phyloP scores from a whole-genome alignment of 108 stramenopile genomes.

The Cyclotella atomus region DNA sequence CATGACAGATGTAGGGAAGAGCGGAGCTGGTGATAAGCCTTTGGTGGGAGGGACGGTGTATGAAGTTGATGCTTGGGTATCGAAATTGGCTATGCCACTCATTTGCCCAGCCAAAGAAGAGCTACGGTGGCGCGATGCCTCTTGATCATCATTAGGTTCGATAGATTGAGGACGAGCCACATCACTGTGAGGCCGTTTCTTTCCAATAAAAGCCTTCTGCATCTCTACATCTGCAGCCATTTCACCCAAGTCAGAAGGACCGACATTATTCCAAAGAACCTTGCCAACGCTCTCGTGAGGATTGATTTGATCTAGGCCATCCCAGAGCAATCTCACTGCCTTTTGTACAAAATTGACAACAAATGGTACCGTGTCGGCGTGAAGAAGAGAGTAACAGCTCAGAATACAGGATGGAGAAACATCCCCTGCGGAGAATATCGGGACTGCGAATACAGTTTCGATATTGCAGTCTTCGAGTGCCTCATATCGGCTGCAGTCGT shows the following conservation, averaged over 20 bases:
- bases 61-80: neutral
- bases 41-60: neutral
- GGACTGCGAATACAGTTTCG: slow-evolving; percentile 80
- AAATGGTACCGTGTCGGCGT: slow-evolving; percentile 76
- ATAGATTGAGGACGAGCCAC: slow-evolving; percentile 1
- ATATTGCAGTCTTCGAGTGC: slow-evolving; percentile 71
- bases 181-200: slow-evolving; percentile 70
- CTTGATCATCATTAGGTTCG: neutral
- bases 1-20: slow-evolving; percentile 27
- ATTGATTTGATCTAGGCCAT: slow-evolving; percentile 71
- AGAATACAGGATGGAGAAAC: slow-evolving; percentile 77
- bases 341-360: slow-evolving; percentile 91
- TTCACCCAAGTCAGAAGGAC: slow-evolving; percentile 87
- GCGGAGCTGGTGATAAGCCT: slow-evolving; percentile 35
- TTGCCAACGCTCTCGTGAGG: slow-evolving; percentile 76
- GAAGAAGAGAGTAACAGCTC: slow-evolving; percentile 78
- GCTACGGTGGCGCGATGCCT: neutral
- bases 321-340: slow-evolving; percentile 82
- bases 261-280: slow-evolving; percentile 80
- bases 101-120: slow-evolving; percentile 1
- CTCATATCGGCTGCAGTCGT: slow-evolving; percentile 57
- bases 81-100: neutral
- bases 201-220: slow-evolving; percentile 84
- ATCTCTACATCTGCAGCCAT: slow-evolving; percentile 93
- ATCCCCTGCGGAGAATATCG: slow-evolving; percentile 72